phyloP scores from a whole-genome alignment of 805 yeast species.

The Hanseniaspora opuntiae region DNA sequence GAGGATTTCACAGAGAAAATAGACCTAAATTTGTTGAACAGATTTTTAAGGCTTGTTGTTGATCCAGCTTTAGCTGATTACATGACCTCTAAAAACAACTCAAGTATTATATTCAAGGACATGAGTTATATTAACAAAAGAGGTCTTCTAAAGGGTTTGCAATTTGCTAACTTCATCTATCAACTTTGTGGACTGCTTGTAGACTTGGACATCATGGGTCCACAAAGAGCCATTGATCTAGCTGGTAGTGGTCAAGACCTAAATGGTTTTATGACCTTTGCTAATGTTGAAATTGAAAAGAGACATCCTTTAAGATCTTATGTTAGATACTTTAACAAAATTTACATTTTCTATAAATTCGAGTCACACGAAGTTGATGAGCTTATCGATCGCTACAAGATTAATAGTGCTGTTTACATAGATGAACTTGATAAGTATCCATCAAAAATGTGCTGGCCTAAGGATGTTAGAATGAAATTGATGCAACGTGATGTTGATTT shows the following conservation, averaged over 20 bases:
- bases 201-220: constrained; percentile 71
- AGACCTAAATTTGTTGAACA: constrained; percentile 74
- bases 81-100: constrained; percentile 80
- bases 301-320: constrained; percentile 69
- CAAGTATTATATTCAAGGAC: constrained; percentile 72
- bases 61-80: constrained; percentile 92
- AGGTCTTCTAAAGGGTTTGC: constrained; percentile 80
- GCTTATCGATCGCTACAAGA: constrained; percentile 56
- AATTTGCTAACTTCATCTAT: constrained; percentile 75
- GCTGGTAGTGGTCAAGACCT: constrained; percentile 69
- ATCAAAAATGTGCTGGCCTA: constrained; percentile 88
- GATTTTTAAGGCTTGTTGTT: constrained; percentile 63
- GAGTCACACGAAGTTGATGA: constrained; percentile 60
- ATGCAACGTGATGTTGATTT: constrained; percentile 83
- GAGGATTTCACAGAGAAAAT: constrained; percentile 67
- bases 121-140: constrained; percentile 86
- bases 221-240: constrained; percentile 72
- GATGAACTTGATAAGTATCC: constrained; percentile 76
- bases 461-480: constrained; percentile 78
- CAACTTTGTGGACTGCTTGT: constrained; percentile 81
- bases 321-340: constrained; percentile 67
- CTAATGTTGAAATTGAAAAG: constrained; percentile 42
- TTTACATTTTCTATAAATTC: constrained; percentile 69
- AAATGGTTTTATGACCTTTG: constrained; percentile 65
- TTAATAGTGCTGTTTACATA: constrained; percentile 78